Base-by-base conservation (phyloP, 129 eudicot genomes). In the Artemisia annua region DNA sequence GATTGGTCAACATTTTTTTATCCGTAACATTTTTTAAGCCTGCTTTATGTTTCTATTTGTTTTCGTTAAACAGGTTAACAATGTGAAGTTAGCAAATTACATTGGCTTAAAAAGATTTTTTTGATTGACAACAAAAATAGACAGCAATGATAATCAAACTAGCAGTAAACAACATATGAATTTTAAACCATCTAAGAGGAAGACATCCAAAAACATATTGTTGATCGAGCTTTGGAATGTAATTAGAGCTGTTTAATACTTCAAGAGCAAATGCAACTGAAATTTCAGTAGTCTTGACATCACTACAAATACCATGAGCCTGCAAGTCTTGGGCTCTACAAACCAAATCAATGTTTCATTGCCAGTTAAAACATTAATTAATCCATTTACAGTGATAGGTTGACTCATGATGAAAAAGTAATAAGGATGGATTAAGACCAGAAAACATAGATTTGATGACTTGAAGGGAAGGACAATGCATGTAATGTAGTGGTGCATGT, bases 171-270 rank as follows among this genome's bases (percentile, higher is more conserved):
- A n/a, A n/a, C n/a, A n/a, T 6, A 93, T 87, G 78, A 93, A 93
- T 61, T 87, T 93, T 35, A 93, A 77, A 64, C 98, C 98, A 77
- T 80, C 98, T 79, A 14, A 93, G 72, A 62, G 98, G 98, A 49
- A 93, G 98, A 87, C 84, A 93, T 2, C 97, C 91, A 79, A 93
- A 93, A 61, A 93, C 98, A 66, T 83, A 89, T 75, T 93, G 98
- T 57, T 82, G 98, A 61, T 77, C 85, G 51, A 89, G 75, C 56
- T 68, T 73, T 50, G 98, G 91, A 53, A 67, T 51, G 71, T 85
- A 86, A 57, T 51, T 77, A 49, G 83, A 90, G 28, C 74, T 72
- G 57, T 48, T 65, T 12, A 71, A 70, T 64, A 82, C 96, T 48
- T 87, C 78, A 55, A 93, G 83, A 51, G 98, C 83, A 72, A 89